Conservation (phyloP, 495 filamentous ascomycete genomes). For the Clavariopsis aquatica region DNA sequence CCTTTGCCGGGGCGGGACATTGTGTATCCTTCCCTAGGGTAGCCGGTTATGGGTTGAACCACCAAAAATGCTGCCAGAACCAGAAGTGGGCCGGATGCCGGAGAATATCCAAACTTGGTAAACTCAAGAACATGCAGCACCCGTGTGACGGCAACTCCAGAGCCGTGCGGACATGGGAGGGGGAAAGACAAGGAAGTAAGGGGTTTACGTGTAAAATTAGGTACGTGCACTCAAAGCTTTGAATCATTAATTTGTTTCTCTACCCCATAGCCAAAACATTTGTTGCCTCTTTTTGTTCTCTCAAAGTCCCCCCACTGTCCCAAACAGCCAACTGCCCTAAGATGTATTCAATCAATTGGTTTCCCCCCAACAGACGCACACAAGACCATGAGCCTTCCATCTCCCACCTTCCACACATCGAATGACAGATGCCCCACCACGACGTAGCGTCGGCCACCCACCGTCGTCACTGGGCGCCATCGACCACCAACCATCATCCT, state of each 20-base stretch:
- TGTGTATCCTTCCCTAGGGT: slow-evolving; percentile 16
- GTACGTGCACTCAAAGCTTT: slow-evolving; percentile 1
- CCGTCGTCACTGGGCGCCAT: slow-evolving; percentile 2
- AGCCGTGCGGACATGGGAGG: slow-evolving; percentile 18
- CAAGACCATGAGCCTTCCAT: background rate
- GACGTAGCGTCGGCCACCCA: slow-evolving; percentile 5
- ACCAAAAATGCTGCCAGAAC: slow-evolving; percentile 3
- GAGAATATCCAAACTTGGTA: slow-evolving; percentile 12
- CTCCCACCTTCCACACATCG: background rate
- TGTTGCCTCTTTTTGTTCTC: background rate
- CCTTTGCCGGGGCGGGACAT: background rate
- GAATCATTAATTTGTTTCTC: background rate
- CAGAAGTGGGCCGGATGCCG: slow-evolving; percentile 12
- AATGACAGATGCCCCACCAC: slow-evolving; percentile 13
- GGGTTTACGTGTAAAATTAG: slow-evolving; percentile 7
- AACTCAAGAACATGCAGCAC: slow-evolving; percentile 6
- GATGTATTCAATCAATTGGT: background rate
- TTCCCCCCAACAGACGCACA: background rate
- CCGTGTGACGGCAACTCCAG: slow-evolving; percentile 5
- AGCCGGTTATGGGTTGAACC: slow-evolving; percentile 1
- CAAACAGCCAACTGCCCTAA: no score
- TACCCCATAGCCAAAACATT: background rate
- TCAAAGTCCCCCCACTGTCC: no score
- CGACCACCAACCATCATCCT: slow-evolving; percentile 16
- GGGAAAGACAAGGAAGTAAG: background rate